These are phyloP conservation scores for Pythium aquatile DNA, from an alignment of 352 stramenopile species.

Conservation along the genomic window DNA sequence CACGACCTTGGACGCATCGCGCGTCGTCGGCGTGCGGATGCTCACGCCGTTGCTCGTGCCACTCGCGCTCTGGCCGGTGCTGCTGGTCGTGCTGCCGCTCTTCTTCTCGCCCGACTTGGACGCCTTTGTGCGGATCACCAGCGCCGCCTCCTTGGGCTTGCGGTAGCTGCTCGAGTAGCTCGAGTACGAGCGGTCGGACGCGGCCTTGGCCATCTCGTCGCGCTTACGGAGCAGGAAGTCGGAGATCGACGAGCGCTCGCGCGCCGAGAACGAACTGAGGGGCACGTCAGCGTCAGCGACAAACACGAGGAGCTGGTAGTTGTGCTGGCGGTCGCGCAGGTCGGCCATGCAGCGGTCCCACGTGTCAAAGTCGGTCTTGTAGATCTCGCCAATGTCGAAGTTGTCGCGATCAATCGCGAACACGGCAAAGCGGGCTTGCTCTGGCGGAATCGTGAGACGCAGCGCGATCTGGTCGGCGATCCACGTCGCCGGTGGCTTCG, in stretches of 20 bases:
- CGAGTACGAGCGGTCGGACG: constrained; percentile 40
- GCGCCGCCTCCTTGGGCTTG: constrained; percentile 73
- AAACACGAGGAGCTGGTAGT: constrained; percentile 73
- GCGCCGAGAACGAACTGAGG: constrained; percentile 36
- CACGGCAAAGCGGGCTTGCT: constrained; percentile 54
- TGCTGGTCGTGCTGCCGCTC: constrained; percentile 54
- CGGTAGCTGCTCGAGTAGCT: constrained; percentile 55
- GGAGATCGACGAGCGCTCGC: constrained; percentile 55
- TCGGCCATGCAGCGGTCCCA: constrained; percentile 25
- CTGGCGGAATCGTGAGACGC: constrained; percentile 45
- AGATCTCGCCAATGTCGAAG: constrained; percentile 74
- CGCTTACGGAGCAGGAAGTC: constrained; percentile 57
- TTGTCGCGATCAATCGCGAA: constrained; percentile 63
- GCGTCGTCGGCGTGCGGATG: constrained; percentile 43
- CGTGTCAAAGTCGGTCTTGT: constrained; percentile 31
- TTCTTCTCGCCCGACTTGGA: constrained; percentile 60
- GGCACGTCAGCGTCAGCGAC: constrained; percentile 50
- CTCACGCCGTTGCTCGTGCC: constrained; percentile 49
- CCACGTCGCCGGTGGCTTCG: constrained; percentile 13
- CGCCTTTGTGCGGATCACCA: constrained; percentile 74
- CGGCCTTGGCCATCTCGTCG: constrained; percentile 49
- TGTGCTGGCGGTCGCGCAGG: constrained; percentile 28
- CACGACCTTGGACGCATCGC: constrained; percentile 15
- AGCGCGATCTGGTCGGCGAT: constrained; percentile 24
- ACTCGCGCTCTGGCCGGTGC: constrained; percentile 34